These are phyloP conservation scores for Trifolium pratense DNA, from an alignment of 306 rosid genomes.

Conservation along the genomic window DNA sequence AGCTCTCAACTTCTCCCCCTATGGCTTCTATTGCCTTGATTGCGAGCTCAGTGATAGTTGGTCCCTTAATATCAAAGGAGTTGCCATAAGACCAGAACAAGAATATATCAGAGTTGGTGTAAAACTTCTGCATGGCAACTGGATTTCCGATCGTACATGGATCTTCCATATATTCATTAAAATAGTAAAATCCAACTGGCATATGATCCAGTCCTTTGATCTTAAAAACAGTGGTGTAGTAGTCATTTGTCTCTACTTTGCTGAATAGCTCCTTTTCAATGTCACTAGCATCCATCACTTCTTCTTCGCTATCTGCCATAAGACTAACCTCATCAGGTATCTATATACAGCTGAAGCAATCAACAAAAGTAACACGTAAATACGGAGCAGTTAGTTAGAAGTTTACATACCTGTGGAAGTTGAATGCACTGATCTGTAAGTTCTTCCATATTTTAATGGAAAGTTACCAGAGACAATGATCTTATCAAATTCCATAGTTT, in stretches of 20 bases:
- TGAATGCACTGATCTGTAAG: constrained; percentile 64
- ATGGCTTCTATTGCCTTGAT: constrained; percentile 56
- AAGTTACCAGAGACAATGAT: constrained; percentile 84
- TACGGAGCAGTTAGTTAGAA: constrained; percentile 25
- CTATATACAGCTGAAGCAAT: not conserved
- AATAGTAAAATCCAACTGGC: constrained; percentile 85
- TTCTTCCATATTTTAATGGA: constrained; percentile 73
- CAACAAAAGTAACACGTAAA: not conserved
- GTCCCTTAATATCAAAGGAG: constrained; percentile 65
- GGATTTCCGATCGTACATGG: constrained; percentile 86
- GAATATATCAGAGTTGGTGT: constrained; percentile 65
- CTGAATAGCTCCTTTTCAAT: constrained; percentile 79
- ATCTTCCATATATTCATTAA: constrained; percentile 75
- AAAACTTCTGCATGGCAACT: constrained; percentile 89
- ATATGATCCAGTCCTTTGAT: constrained; percentile 70
- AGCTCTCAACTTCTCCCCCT: constrained; percentile 74
- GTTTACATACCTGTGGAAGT: constrained; percentile 51
- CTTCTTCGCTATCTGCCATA: constrained; percentile 57
- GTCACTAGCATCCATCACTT: constrained; percentile 76
- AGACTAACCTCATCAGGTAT: constrained; percentile 30
- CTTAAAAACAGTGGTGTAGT: constrained; percentile 89
- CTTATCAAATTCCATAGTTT: constrained; percentile 73
- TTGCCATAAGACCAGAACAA: constrained; percentile 96
- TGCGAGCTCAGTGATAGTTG: constrained; percentile 70
- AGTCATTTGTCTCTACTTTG: constrained; percentile 84